Evolutionary conservation across 208 protist species (phyloP).

Genomic region (Leishmania major): DNA sequence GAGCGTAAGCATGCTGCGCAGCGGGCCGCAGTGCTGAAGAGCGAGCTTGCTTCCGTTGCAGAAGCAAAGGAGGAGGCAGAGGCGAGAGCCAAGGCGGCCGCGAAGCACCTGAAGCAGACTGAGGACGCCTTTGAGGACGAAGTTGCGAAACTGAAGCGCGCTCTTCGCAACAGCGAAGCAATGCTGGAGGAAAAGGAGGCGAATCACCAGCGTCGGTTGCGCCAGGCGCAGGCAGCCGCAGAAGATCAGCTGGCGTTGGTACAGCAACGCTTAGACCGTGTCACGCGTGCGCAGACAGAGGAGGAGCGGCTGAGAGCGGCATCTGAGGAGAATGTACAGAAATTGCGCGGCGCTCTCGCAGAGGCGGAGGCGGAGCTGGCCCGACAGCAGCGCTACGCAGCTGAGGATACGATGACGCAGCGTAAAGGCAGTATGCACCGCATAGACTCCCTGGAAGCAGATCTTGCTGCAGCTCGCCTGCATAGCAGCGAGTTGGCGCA

Average conservation of each 20-base stretch:
- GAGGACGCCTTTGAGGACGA: conserved; percentile 16
- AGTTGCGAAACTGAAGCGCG: conserved; percentile 15
- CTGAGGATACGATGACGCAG: neutral
- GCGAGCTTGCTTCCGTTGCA: neutral
- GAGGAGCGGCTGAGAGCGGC: conserved; percentile 11
- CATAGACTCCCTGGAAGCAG: conserved; percentile 5
- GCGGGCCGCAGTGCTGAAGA: neutral
- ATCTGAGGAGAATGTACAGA: conserved; percentile 2
- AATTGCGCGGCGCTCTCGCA: conserved; percentile 9
- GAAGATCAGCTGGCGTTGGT: conserved; percentile 5
- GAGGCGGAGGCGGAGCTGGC: conserved; percentile 6
- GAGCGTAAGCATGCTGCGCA: conserved; percentile 27
- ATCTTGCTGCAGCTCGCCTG: conserved; percentile 2
- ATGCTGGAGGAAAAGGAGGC: conserved; percentile 12
- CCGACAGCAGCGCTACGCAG: conserved; percentile 4
- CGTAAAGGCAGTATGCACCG: neutral
- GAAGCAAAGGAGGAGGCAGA: conserved; percentile 15
- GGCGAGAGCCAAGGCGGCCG: neutral
- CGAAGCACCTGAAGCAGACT: conserved; percentile 9
- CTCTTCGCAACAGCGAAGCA: conserved; percentile 12
- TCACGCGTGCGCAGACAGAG: neutral
- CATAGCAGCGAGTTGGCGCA: neutral
- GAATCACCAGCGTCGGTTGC: conserved; percentile 16
- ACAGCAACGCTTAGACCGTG: conserved; percentile 15
- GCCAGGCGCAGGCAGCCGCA: conserved; percentile 8